Percentiles rank a stretch among this genome's conserved stretches.
Conservation (phyloP, 163 green algal genomes). For the Coccomyxa subellipsoidea region DNA sequence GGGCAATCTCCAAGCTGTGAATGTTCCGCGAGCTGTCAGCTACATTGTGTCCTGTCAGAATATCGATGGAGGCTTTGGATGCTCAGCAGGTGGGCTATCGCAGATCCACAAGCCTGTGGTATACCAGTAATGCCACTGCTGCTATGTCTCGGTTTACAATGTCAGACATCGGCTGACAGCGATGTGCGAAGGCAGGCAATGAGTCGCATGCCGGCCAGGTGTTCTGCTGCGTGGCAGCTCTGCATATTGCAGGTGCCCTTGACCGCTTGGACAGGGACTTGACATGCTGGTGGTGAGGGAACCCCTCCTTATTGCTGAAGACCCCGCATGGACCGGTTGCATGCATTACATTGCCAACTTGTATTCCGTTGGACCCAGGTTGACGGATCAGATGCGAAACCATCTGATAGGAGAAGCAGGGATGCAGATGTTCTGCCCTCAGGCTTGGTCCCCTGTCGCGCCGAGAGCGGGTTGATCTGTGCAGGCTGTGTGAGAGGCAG, state of each 20-base stretch:
- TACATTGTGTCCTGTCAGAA: conserved; percentile 89
- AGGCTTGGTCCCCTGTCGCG: too few species aligned
- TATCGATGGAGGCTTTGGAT: conserved; percentile 97
- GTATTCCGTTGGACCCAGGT: too few species aligned
- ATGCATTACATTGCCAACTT: too few species aligned
- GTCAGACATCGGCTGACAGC: background rate
- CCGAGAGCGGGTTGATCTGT: too few species aligned
- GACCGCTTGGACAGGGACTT: conserved; percentile 77
- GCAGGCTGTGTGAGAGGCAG: conserved; percentile 17
- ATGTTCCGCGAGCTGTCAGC: conserved; percentile 67
- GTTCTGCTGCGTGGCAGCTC: conserved; percentile 91
- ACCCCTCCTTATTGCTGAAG: too few species aligned
- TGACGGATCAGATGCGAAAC: too few species aligned
- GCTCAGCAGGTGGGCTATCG: conserved; percentile 61
- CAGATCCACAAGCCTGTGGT: background rate
- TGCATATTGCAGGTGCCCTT: conserved; percentile 76
- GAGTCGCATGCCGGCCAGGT: conserved; percentile 92
- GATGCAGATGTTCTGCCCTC: too few species aligned
- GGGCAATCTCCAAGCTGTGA: conserved; percentile 51
- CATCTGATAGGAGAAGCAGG: too few species aligned
- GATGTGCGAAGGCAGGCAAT: conserved; percentile 48
- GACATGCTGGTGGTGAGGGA: conserved; percentile 77
- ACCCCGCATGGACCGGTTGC: too few species aligned
- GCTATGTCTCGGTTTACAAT: background rate
- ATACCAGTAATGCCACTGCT: too few species aligned